Evolutionary conservation across 139 green algal species (phyloP).

Genomic region (Parachlorella kessleri): DNA sequence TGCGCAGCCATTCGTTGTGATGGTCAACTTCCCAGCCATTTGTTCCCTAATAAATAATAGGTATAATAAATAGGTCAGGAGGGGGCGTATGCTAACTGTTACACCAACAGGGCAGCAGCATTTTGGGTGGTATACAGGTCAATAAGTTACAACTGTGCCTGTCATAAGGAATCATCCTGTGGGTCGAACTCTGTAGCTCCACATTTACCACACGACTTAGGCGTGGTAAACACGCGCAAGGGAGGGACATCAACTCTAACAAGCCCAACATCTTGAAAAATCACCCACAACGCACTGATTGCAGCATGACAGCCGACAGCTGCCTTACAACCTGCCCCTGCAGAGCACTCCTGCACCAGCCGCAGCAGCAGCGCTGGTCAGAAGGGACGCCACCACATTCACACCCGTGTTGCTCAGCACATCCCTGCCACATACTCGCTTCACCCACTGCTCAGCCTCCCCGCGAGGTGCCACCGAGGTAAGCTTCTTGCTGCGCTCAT

Average conservation of each 20-base stretch:
- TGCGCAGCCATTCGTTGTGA: no score
- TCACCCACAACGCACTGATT: neutral
- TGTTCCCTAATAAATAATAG: no score
- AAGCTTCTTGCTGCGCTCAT: slow-evolving; percentile 42
- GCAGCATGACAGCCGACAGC: neutral
- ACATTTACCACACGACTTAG: neutral
- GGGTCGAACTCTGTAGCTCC: neutral
- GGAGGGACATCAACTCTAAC: neutral
- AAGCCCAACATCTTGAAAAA: neutral
- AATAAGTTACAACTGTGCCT: no score
- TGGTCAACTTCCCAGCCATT: no score
- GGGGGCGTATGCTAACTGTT: no score
- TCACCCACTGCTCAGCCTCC: slow-evolving; percentile 45
- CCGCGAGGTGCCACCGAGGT: neutral
- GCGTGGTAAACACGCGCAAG: neutral
- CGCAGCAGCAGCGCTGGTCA: slow-evolving; percentile 1
- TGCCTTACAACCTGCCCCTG: neutral
- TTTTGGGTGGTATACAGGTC: no score
- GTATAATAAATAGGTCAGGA: no score
- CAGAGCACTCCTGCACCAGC: neutral
- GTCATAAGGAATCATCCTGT: no score
- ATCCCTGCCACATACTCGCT: slow-evolving; percentile 47
- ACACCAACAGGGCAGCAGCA: no score
- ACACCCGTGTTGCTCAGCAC: slow-evolving; percentile 44
- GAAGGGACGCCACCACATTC: slow-evolving; percentile 21